Evolutionary conservation across 371 early-diverging fungal genomes (phyloP).

Genomic region (Mortierella sp.): DNA sequence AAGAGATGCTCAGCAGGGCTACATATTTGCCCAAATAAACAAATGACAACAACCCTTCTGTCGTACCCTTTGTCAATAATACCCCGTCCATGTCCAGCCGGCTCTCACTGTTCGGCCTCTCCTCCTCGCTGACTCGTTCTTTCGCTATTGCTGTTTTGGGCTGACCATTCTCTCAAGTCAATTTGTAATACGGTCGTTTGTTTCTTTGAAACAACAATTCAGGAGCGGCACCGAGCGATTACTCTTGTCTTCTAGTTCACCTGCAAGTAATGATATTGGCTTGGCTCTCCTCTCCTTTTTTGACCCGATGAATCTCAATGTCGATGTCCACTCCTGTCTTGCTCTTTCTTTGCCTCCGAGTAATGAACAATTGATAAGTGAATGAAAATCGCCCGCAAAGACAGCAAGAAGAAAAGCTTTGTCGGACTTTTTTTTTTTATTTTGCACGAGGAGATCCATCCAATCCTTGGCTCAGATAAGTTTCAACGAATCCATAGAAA

Average conservation of each 20-base stretch:
- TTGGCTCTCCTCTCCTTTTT: background rate
- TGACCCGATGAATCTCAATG: background rate
- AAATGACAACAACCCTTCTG: slow-evolving; percentile 12
- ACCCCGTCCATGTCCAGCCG: background rate
- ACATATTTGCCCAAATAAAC: background rate
- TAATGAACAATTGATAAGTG: background rate
- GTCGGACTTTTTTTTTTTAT: background rate
- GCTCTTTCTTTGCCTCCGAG: background rate
- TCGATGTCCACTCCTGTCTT: background rate
- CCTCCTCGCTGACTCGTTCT: background rate
- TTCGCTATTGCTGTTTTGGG: background rate
- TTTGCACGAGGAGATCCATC: slow-evolving; percentile 7
- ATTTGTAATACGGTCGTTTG: background rate
- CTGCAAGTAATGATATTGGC: background rate
- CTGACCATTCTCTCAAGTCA: background rate
- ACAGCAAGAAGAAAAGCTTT: background rate
- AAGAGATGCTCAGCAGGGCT: slow-evolving; percentile 22
- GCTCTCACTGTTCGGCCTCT: background rate
- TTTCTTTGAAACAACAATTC: background rate
- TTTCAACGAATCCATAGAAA: background rate
- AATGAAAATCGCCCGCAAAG: background rate
- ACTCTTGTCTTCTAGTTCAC: background rate
- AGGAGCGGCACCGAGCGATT: background rate
- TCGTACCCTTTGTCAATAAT: background rate
- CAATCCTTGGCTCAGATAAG: background rate